Evolutionary conservation across 805 yeast species (phyloP).

Genomic region (Maudiozyma barnettii): DNA sequence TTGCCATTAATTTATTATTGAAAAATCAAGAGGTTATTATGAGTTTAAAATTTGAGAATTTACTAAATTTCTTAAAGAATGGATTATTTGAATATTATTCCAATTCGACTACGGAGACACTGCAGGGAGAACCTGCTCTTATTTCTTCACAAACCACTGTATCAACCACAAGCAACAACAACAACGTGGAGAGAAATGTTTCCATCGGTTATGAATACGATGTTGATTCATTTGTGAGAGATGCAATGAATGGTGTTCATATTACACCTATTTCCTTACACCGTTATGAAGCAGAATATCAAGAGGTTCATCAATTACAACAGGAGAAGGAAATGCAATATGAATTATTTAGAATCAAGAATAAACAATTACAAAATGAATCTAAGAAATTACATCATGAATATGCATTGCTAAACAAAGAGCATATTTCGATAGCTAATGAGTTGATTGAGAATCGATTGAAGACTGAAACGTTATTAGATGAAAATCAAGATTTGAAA

Average conservation of each 20-base stretch:
- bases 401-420: constrained; percentile 60
- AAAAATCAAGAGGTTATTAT: constrained; percentile 54
- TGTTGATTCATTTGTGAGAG: constrained; percentile 65
- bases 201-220: constrained; percentile 36
- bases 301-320: constrained; percentile 61
- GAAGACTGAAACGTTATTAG: constrained; percentile 60
- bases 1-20: constrained; percentile 72
- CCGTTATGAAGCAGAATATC: constrained; percentile 65
- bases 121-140: too few relatives aligned
- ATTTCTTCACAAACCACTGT: too few relatives aligned
- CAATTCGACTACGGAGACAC: constrained; percentile 18
- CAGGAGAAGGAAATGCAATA: constrained; percentile 52
- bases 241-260: constrained; percentile 58
- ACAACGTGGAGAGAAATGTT: constrained; percentile 1
- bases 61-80: constrained; percentile 70
- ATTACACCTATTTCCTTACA: constrained; percentile 64
- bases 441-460: constrained; percentile 76
- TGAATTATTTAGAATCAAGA: constrained; percentile 54
- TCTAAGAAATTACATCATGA: constrained; percentile 64
- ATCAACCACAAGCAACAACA: too few relatives aligned
- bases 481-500: constrained; percentile 58
- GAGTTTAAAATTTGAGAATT: constrained; percentile 60
- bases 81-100: constrained; percentile 65
- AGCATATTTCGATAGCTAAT: constrained; percentile 81
- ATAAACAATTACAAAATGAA: constrained; percentile 64